Conservation (phyloP, 371 early-diverging fungal genomes). For the Mortierella sp. region DNA sequence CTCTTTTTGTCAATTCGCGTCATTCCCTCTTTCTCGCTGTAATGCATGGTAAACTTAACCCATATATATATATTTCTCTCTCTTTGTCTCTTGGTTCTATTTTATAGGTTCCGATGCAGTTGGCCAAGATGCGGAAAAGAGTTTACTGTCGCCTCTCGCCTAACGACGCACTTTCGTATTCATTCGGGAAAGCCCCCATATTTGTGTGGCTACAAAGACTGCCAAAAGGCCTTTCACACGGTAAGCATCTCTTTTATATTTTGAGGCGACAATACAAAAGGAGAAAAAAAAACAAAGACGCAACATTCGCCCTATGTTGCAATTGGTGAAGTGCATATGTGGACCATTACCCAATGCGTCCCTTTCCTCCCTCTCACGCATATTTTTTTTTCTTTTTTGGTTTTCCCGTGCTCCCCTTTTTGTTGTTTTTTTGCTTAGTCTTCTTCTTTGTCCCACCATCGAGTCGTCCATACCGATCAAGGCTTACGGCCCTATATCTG, state of each 20-base stretch:
- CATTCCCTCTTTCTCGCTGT: background rate
- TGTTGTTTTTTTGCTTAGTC: constrained; percentile 25
- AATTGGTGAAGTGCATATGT: too few species aligned
- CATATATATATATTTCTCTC: too few species aligned
- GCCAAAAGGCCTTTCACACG: constrained; percentile 56
- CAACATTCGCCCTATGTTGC: too few species aligned
- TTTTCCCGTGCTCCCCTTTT: background rate
- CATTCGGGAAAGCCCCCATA: constrained; percentile 56
- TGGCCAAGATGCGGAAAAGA: constrained; percentile 58
- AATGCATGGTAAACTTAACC: background rate
- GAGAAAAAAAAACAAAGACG: background rate
- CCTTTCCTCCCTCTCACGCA: background rate
- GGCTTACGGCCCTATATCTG: constrained; percentile 52
- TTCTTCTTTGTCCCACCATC: constrained; percentile 55
- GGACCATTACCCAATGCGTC: background rate
- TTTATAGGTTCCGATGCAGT: constrained; percentile 48
- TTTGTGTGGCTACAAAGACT: constrained; percentile 56
- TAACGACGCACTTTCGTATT: constrained; percentile 54
- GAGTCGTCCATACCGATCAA: constrained; percentile 56
- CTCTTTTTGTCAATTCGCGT: constrained; percentile 17
- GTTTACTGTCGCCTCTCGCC: constrained; percentile 51
- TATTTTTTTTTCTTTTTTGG: background rate
- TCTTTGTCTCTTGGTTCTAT: too few species aligned
- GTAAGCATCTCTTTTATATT: constrained; percentile 19
- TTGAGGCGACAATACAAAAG: background rate